These are phyloP conservation scores for Cajanus cajan DNA, from an alignment of 306 rosid species.

Conservation along the genomic window DNA sequence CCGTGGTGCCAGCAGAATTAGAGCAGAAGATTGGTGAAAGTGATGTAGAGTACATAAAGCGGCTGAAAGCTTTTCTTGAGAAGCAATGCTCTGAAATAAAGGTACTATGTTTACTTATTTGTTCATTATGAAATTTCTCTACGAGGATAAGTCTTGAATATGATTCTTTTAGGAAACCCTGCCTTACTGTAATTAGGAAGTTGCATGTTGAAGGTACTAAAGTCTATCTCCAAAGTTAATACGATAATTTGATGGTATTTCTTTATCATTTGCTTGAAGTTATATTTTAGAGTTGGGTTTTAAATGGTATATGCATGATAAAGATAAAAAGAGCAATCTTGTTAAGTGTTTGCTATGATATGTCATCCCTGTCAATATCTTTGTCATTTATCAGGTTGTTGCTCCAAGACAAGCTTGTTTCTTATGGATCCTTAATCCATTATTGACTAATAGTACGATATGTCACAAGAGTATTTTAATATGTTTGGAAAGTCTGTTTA, in stretches of 20 bases:
- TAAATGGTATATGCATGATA: not conserved
- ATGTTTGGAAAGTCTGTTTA: not conserved
- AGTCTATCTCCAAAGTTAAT: not conserved
- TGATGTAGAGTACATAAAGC: constrained; percentile 66
- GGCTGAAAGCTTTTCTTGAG: constrained; percentile 76
- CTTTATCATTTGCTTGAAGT: not conserved
- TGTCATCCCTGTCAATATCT: not conserved
- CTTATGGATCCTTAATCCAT: not conserved
- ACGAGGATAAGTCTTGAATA: not conserved
- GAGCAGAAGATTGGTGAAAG: constrained; percentile 71
- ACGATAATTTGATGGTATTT: not conserved
- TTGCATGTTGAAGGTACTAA: not conserved
- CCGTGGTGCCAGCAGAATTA: constrained; percentile 83
- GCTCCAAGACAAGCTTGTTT: not conserved
- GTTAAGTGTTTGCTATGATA: not conserved
- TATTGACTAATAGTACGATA: not conserved
- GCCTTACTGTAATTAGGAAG: not conserved
- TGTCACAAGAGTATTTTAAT: not conserved
- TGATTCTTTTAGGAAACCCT: not conserved
- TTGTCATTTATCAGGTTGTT: not conserved
- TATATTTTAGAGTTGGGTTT: constrained; percentile 7
- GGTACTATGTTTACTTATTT: constrained; percentile 41
- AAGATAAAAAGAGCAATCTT: not conserved
- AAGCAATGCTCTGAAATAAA: constrained; percentile 87
- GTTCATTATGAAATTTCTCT: constrained; percentile 20